phyloP scores from a whole-genome alignment of 2,329 filamentous ascomycete species.

The Diaporthe velutina region DNA sequence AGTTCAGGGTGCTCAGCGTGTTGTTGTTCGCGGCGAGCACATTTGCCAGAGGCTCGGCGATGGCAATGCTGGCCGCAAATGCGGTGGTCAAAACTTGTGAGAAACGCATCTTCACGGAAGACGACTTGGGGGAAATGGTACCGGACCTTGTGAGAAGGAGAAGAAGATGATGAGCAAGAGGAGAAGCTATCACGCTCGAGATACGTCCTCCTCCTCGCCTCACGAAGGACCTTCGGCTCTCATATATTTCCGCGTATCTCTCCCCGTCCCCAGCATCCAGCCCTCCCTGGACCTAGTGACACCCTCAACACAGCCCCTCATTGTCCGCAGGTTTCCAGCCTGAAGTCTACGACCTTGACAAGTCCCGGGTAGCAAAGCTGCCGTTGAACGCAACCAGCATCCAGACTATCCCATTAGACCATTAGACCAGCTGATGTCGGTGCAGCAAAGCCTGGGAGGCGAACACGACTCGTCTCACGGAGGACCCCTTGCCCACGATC shows the following conservation, averaged over 20 bases:
- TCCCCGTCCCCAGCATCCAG: background rate
- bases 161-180: background rate
- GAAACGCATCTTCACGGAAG: slow-evolving; percentile 34
- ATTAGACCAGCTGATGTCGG: slow-evolving; percentile 18
- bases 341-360: slow-evolving; percentile 27
- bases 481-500: slow-evolving; percentile 5
- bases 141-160: slow-evolving; percentile 20
- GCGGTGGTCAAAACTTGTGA: slow-evolving; percentile 22
- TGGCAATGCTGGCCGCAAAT: slow-evolving; percentile 17
- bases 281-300: background rate
- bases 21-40: slow-evolving; percentile 36
- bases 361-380: slow-evolving; percentile 26
- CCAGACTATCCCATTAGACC: slow-evolving; percentile 8
- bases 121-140: slow-evolving; percentile 3
- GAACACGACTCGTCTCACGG: slow-evolving; percentile 6
- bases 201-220: background rate
- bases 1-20: slow-evolving; percentile 36
- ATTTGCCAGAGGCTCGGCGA: slow-evolving; percentile 33
- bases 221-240: background rate
- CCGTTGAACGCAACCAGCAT: slow-evolving; percentile 15
- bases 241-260: slow-evolving; percentile 11
- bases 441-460: background rate
- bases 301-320: slow-evolving; percentile 10
- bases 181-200: slow-evolving; percentile 1
- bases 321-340: slow-evolving; percentile 23